Base-by-base conservation (phyloP, 768 basidiomycete species). In the Plicaturopsis crispa region DNA sequence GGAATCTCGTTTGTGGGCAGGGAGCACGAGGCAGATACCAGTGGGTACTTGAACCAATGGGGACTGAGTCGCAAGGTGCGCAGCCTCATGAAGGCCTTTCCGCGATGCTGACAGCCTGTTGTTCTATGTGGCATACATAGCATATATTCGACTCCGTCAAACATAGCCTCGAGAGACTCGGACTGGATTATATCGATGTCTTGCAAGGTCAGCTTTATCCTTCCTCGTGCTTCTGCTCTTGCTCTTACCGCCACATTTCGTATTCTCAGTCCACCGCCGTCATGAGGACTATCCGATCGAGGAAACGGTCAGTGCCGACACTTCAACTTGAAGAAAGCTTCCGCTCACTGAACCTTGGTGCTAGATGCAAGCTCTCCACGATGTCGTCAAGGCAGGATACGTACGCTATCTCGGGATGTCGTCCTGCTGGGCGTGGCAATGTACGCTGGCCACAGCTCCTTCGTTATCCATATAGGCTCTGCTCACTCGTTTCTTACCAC, bases 341-440 rank as follows among this genome's bases (percentile, higher is more conserved):
- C 78, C 78, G 42, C 17, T 23, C 10, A 38, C 38, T 23, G 18
- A 8, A 31, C 23, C 24, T 19, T 32, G 28, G 19, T 26, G 24
- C 16, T 36, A 73, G 73, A 80, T 82, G 78, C 70, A 75, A 66
- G 78, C 78, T 6, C 61, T 81, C 18, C 75, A 81, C 39, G 80
- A 81, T 41, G 72, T 82, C 14, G 76, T 82, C 4, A 54, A 78
- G 44, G 72, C 73, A 2, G 80, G 80, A 4, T 73, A 74, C 39
- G 79, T 72, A n/a, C 64, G 79, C 23, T 80, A 76, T 47, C 65
- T 78, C 21, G 75, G 75, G 24, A 76, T 75, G 70, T 67, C 65
- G n/a, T 73, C 72, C 5, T 75, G 73, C 50, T 65, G 56, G 46
- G 74, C 73, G 2, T 75, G 62, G 56, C 73, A 76, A 53, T 75